These are phyloP conservation scores for Coniochaeta sp. DNA, from an alignment of 2,329 filamentous ascomycete species.

Conservation along the genomic window DNA sequence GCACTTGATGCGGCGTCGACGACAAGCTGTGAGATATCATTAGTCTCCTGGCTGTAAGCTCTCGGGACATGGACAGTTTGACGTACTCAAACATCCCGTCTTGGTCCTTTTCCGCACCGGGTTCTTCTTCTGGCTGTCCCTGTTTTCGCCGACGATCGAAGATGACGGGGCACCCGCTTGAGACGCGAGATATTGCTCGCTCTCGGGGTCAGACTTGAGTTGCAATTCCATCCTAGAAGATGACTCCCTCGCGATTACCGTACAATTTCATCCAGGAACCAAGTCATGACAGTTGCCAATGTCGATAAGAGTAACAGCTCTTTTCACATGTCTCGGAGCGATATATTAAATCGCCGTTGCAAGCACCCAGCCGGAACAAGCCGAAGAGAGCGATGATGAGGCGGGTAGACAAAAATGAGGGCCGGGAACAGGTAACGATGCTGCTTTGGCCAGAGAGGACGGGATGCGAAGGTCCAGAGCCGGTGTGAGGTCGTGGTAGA, in stretches of 20 bases:
- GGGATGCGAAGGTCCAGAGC: not conserved
- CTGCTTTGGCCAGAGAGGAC: not conserved
- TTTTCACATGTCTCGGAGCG: not conserved
- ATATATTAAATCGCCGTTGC: not conserved
- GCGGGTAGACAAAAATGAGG: not conserved
- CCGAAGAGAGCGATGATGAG: not conserved
- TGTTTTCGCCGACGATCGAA: conserved; percentile 23
- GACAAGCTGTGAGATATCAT: conserved; percentile 57
- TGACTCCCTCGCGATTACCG: not conserved
- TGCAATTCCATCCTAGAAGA: not conserved
- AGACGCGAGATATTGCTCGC: conserved; percentile 15
- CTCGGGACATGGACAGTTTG: not conserved
- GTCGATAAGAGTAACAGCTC: not conserved
- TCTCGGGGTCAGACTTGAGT: conserved; percentile 5
- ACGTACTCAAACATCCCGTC: conserved; percentile 77
- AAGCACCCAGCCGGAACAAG: not conserved
- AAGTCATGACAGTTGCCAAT: not conserved
- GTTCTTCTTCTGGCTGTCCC: conserved; percentile 38
- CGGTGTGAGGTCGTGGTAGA: not conserved
- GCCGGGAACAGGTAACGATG: not conserved
- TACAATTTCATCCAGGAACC: not conserved
- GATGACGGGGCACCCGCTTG: conserved; percentile 24
- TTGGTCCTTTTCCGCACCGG: conserved; percentile 69
- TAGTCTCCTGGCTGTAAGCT: not conserved
- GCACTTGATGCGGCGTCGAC: conserved; percentile 93